Conservation (phyloP, 345 rosid species). For the Ceriops decandra region DNA sequence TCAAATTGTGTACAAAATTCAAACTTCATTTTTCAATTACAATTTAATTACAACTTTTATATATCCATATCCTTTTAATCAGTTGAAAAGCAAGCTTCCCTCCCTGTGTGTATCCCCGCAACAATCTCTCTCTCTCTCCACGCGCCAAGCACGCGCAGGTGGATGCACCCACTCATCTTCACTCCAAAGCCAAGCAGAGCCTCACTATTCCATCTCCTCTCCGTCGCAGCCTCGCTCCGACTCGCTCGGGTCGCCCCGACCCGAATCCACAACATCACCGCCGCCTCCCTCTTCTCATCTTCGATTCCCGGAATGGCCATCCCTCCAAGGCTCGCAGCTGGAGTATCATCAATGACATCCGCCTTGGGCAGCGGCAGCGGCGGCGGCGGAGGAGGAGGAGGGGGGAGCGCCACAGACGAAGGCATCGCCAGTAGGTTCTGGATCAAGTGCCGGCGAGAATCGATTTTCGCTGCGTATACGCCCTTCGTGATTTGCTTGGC, state of each 20-base stretch:
- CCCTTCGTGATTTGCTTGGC: slow-evolving; percentile 75
- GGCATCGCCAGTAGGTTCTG: slow-evolving; percentile 62
- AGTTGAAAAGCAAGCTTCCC: no score
- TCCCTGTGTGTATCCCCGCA: no score
- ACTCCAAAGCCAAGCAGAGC: slow-evolving; percentile 29
- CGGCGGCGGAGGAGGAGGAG: slow-evolving; percentile 21
- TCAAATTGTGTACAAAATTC: no score
- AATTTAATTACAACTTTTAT: no score
- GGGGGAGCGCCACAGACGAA: slow-evolving; percentile 29
- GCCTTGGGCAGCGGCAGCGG: neutral
- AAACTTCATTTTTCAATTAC: no score
- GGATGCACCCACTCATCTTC: slow-evolving; percentile 15
- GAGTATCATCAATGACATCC: neutral
- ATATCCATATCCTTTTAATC: no score
- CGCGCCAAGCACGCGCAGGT: neutral
- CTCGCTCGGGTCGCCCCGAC: neutral
- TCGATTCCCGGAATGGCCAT: slow-evolving; percentile 21
- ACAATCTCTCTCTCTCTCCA: no score
- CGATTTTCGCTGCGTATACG: slow-evolving; percentile 60
- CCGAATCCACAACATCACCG: neutral
- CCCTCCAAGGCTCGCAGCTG: slow-evolving; percentile 13
- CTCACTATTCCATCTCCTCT: slow-evolving; percentile 8
- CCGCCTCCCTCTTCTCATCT: neutral
- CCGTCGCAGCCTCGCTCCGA: slow-evolving; percentile 5
- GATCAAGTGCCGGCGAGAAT: slow-evolving; percentile 66